These are phyloP conservation scores for Schizopora paradoxa DNA, from an alignment of 1,284 basidiomycete species.

Conservation along the genomic window DNA sequence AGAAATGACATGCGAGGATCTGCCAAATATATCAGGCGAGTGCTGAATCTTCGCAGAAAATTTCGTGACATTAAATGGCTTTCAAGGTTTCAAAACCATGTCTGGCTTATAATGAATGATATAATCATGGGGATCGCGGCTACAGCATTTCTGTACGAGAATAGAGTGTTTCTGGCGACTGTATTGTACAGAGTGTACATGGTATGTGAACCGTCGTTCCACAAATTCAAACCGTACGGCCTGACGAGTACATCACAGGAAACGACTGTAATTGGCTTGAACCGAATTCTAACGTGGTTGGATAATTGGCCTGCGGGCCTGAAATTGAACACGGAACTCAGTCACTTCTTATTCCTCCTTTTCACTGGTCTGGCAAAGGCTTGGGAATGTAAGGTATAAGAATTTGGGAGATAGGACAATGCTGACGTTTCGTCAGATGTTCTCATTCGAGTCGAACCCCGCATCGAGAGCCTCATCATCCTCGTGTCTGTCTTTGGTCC, in stretches of 20 bases:
- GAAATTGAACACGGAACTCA: conserved; percentile 93
- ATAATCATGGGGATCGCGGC: conserved; percentile 74
- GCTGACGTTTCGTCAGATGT: conserved; percentile 20
- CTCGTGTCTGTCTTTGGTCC: conserved; percentile 50
- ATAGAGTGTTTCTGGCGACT: conserved; percentile 38
- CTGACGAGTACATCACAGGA: conserved; percentile 26
- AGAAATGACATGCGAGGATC: conserved; percentile 19
- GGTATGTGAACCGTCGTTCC: conserved; percentile 28
- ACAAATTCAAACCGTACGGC: conserved; percentile 16
- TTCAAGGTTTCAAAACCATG: conserved; percentile 79
- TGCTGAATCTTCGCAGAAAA: conserved; percentile 8
- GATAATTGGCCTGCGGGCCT: conserved; percentile 95
- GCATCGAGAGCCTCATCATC: conserved; percentile 44
- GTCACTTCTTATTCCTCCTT: conserved; percentile 71
- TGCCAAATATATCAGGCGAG: conserved; percentile 33
- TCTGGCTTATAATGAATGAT: conserved; percentile 92
- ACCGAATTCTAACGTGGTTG: conserved; percentile 70
- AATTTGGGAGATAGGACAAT: conserved; percentile 15
- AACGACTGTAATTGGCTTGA: conserved; percentile 45
- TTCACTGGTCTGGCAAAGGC: conserved; percentile 57
- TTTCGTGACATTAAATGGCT: neutral
- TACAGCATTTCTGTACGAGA: conserved; percentile 64
- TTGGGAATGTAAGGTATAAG: conserved; percentile 61
- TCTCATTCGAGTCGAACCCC: conserved; percentile 33
- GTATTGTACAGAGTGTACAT: conserved; percentile 35